phyloP scores from a whole-genome alignment of 208 protist species.

The Leishmania aethiopica region DNA sequence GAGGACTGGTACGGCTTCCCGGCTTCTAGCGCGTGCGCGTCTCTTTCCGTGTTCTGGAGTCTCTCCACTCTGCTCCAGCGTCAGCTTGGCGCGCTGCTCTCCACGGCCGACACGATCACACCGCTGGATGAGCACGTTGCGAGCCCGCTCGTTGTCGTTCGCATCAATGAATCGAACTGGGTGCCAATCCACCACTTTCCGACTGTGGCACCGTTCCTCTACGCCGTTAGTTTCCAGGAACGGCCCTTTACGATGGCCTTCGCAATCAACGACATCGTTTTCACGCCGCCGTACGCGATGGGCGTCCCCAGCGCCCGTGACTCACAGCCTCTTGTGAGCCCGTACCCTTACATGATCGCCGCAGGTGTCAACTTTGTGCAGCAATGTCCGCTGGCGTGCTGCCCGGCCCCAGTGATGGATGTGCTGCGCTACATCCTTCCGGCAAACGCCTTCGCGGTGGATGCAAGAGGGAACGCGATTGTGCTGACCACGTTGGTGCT shows the following conservation, averaged over 20 bases:
- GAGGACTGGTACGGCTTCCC: conserved; percentile 64
- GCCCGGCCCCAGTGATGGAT: conserved; percentile 63
- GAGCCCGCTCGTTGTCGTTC: conserved; percentile 61
- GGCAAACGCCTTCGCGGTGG: conserved; percentile 35
- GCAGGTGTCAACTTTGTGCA: conserved; percentile 84
- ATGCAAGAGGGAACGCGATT: conserved; percentile 9
- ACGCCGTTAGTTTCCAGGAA: conserved; percentile 48
- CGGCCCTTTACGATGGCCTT: conserved; percentile 47
- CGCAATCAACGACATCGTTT: conserved; percentile 73
- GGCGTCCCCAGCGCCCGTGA: conserved; percentile 36
- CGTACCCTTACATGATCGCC: conserved; percentile 56
- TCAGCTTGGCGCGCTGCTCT: conserved; percentile 36
- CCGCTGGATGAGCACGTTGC: conserved; percentile 75
- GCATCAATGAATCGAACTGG: conserved; percentile 50
- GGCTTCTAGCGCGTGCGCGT: conserved; percentile 29
- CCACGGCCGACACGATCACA: conserved; percentile 19
- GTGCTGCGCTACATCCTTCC: conserved; percentile 50
- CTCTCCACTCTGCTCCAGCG: conserved; percentile 71
- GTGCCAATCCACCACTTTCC: conserved; percentile 56
- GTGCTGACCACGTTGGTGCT: conserved; percentile 39
- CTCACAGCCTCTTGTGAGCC: conserved; percentile 35
- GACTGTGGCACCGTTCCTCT: conserved; percentile 47
- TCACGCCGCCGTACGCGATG: conserved; percentile 60
- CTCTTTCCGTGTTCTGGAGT: conserved; percentile 74
- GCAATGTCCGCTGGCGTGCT: conserved; percentile 41